phyloP scores from a whole-genome alignment of 257 asterid genomes.

The Paulownia fortunei region DNA sequence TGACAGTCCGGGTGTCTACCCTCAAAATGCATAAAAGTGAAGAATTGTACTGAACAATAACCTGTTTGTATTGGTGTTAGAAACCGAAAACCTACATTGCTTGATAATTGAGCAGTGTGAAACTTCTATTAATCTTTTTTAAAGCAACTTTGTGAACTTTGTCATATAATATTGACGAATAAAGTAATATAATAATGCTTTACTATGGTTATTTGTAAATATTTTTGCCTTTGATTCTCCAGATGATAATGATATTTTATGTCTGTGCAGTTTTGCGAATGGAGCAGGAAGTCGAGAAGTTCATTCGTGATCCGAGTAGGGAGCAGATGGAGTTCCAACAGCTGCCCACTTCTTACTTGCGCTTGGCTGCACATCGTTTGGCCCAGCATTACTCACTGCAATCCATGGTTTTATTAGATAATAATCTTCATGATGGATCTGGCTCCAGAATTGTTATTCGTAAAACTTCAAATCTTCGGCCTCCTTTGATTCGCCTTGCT shows the following conservation, averaged over 20 bases:
- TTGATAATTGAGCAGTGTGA: too few species aligned
- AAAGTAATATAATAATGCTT: too few species aligned
- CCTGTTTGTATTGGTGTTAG: too few species aligned
- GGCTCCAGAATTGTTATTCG: conserved; percentile 89
- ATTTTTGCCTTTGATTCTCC: conserved; percentile 10
- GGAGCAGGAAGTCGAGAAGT: conserved; percentile 98
- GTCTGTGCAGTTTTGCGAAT: conserved; percentile 74
- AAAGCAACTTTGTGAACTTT: too few species aligned
- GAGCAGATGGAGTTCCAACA: conserved; percentile 96
- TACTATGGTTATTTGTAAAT: too few species aligned
- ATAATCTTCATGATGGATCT: conserved; percentile 86
- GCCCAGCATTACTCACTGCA: conserved; percentile 98
- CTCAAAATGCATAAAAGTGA: too few species aligned
- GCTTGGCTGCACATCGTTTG: conserved; percentile 99
- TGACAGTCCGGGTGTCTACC: too few species aligned
- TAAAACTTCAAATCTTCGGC: conserved; percentile 64
- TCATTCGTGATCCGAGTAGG: conserved; percentile 80
- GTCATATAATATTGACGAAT: too few species aligned
- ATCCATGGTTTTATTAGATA: conserved; percentile 95
- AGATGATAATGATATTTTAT: conserved; percentile 13
- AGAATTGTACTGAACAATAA: too few species aligned
- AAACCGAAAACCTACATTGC: too few species aligned
- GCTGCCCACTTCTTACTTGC: conserved; percentile 94
- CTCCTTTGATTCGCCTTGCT: conserved; percentile 82
- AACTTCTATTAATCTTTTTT: too few species aligned